Base-by-base conservation (phyloP, 148 eudicot genomes). In the Agrostemma githago region DNA sequence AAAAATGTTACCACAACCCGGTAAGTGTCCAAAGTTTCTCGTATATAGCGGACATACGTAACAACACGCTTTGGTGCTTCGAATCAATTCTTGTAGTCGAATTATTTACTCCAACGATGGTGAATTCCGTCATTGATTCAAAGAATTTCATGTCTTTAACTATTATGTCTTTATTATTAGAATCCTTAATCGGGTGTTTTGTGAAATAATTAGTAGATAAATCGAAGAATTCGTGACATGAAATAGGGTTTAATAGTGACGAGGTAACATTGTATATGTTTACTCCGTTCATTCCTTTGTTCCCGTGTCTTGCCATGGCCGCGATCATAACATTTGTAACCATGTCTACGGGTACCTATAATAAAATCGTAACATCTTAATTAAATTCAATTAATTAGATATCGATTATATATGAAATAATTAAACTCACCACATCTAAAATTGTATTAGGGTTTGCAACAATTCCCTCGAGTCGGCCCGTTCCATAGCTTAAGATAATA, bases 261-360 rank as follows among this genome's bases (percentile, higher is more conserved):
- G 77, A 64, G 8, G 77, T 15, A 1, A 74, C 62, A 51, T 74
- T 56, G 60, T 74, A 74, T 3, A 63, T 37, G 16, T 37, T 8
- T n/a, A 64, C 34, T 48, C 51, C 70, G 8, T 17, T 14, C 14
- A n/a, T 39, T 63, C 70, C 77, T n/a, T 16, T 42, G 0, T 63
- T 74, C 15, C 77, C 77, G 3, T 64, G 77, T 37, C 64, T 8
- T 2, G 77, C 77, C 4, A 26, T 64, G 17, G 70, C 48, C 37
- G 70, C 77, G 10, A 74, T 74, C 77, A 74, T 64, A 9, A 48
- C 62, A 19, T 64, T 74, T 8, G 16, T 61, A 2, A 51, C 77
- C 62, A 74, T 51, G 39, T 74, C 77, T 7, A 74, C 69, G 4
- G 77, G 70, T 6, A 74, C 76, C 76, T 73, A 59, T 16, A 51